These are phyloP conservation scores for Talaromyces thailandensis DNA, from an alignment of 495 filamentous ascomycete genomes.

Conservation along the genomic window DNA sequence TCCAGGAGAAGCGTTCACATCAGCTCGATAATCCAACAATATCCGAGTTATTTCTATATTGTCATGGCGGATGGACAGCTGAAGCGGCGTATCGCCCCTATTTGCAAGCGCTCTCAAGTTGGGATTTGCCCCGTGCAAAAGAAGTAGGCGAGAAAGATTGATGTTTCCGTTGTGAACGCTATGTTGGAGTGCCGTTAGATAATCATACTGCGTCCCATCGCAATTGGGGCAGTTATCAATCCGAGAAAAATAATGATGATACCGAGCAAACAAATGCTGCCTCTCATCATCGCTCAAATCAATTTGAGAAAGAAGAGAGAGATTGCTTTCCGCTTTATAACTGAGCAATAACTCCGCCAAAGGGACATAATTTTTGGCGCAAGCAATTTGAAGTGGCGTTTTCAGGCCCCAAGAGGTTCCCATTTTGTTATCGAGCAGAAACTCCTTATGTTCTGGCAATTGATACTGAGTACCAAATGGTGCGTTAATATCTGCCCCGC, in stretches of 20 bases:
- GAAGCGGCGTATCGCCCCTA: slow-evolving; percentile 13
- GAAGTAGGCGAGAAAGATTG: slow-evolving; percentile 8
- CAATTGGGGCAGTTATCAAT: background rate
- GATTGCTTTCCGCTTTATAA: slow-evolving; percentile 4
- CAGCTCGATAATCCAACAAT: slow-evolving; percentile 13
- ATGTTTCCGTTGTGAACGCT: slow-evolving; percentile 3
- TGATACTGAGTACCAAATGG: background rate
- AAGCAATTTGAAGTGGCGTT: slow-evolving; percentile 8
- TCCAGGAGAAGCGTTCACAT: slow-evolving; percentile 5
- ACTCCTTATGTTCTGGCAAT: background rate
- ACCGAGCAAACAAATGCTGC: background rate
- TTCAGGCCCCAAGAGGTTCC: background rate
- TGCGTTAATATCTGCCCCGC: slow-evolving; percentile 15
- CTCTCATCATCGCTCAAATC: background rate
- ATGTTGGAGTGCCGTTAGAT: background rate
- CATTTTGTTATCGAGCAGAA: background rate
- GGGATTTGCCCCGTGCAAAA: slow-evolving; percentile 7
- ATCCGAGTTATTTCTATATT: slow-evolving; percentile 12
- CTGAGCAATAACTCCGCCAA: slow-evolving; percentile 8
- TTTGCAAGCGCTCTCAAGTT: background rate
- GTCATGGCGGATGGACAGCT: slow-evolving; percentile 15
- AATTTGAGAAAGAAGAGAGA: background rate
- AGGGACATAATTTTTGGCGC: background rate
- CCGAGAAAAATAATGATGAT: background rate
- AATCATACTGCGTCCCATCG: background rate